A percentile compares a stretch with the other conserved stretches of the same genome.
phyloP scores from a whole-genome alignment of 2,329 filamentous ascomycete species.

The Trichoderma breve region DNA sequence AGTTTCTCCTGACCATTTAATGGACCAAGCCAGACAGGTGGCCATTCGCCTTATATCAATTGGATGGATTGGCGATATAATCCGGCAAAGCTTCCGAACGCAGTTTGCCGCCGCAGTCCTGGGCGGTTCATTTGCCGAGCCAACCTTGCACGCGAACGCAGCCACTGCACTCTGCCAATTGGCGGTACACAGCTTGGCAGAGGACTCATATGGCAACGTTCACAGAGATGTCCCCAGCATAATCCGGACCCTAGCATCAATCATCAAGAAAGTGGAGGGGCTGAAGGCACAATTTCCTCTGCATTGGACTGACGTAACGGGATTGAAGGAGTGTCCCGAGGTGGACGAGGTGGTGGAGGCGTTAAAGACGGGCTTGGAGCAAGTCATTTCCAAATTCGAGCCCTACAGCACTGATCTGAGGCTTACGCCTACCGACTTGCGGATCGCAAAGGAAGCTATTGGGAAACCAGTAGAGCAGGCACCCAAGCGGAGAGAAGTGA shows the following conservation, averaged over 20 bases:
- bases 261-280: constrained; percentile 66
- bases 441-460: constrained; percentile 68
- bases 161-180: constrained; percentile 68
- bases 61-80: constrained; percentile 61
- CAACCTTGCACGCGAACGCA: constrained; percentile 67
- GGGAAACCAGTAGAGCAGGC: constrained; percentile 26
- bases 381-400: constrained; percentile 69
- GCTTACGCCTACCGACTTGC: constrained; percentile 67
- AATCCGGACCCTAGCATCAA: constrained; percentile 67
- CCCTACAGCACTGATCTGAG: constrained; percentile 70
- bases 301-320: constrained; percentile 78
- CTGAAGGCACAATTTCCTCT: constrained; percentile 59
- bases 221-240: constrained; percentile 74
- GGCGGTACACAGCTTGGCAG: constrained; percentile 68
- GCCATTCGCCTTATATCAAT: constrained; percentile 46
- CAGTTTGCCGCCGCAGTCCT: constrained; percentile 67
- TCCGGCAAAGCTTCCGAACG: constrained; percentile 67
- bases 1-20: constrained; percentile 49
- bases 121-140: constrained; percentile 69
- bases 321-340: constrained; percentile 56
- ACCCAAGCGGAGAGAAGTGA: constrained; percentile 29
- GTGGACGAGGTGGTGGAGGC: constrained; percentile 68
- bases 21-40: constrained; percentile 48
- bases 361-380: constrained; percentile 62
- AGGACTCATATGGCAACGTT: constrained; percentile 86